Conservation (phyloP, 192 early-diverging fungal species). For the Umbelopsis isabellina region DNA sequence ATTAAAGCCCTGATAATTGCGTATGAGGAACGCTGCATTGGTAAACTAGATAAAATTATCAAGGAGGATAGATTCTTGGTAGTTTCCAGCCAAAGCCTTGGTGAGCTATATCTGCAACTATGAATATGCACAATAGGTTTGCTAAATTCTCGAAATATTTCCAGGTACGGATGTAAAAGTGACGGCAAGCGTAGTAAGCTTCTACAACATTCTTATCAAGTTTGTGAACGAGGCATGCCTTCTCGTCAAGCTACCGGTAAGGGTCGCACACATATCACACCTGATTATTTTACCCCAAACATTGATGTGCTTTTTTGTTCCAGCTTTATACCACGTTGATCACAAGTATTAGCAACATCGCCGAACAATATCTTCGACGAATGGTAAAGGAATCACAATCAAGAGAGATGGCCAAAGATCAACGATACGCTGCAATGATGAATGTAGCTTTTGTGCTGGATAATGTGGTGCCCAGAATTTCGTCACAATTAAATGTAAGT, state of each 20-base stretch:
- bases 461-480: slow-evolving; percentile 59
- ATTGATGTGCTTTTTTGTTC: slow-evolving; percentile 15
- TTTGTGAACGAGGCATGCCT: slow-evolving; percentile 76
- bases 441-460: slow-evolving; percentile 61
- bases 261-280: background rate
- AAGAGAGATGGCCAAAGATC: slow-evolving; percentile 43
- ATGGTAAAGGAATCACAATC: slow-evolving; percentile 55
- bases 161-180: slow-evolving; percentile 53
- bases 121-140: too few species aligned
- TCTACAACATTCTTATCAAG: slow-evolving; percentile 69
- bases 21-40: slow-evolving; percentile 66
- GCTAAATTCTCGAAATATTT: background rate
- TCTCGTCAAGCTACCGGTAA: slow-evolving; percentile 68
- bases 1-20: slow-evolving; percentile 68
- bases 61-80: slow-evolving; percentile 70
- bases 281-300: background rate
- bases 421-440: slow-evolving; percentile 48
- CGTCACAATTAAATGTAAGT: slow-evolving; percentile 60
- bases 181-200: slow-evolving; percentile 67
- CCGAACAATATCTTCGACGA: slow-evolving; percentile 62
- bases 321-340: slow-evolving; percentile 77
- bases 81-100: slow-evolving; percentile 55
- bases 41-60: slow-evolving; percentile 66
- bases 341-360: slow-evolving; percentile 62
- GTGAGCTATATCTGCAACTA: slow-evolving; percentile 27